Percentiles rank a stretch among this genome's conserved stretches.
phyloP scores from a whole-genome alignment of 345 rosid genomes.

The Syzygium jambos region DNA sequence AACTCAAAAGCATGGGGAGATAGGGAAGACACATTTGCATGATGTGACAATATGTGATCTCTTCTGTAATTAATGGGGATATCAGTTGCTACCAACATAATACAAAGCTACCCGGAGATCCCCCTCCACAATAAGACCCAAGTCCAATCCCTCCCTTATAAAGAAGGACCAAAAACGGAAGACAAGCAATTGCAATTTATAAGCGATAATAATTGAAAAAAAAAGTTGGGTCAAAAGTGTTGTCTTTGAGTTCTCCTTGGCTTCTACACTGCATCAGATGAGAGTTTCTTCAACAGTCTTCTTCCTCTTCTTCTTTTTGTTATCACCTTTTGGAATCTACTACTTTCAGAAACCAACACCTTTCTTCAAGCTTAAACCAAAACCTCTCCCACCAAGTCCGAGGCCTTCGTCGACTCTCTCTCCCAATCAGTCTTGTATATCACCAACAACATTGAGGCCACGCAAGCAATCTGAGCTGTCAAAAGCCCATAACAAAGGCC shows the following conservation, averaged over 20 bases:
- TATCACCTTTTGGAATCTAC: background rate
- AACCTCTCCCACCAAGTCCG: constrained; percentile 46
- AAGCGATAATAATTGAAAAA: background rate
- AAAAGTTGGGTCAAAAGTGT: background rate
- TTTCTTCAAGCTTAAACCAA: background rate
- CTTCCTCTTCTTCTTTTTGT: background rate
- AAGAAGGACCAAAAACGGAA: background rate
- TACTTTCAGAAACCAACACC: background rate
- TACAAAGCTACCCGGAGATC: background rate
- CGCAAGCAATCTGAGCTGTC: constrained; percentile 76
- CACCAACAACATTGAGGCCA: constrained; percentile 46
- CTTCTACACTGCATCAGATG: background rate
- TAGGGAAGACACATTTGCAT: background rate
- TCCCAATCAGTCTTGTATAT: constrained; percentile 79
- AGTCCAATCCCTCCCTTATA: background rate
- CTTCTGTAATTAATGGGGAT: background rate
- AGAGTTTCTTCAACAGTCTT: background rate
- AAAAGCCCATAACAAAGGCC: constrained; percentile 89
- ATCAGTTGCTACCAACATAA: background rate
- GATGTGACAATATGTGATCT: background rate
- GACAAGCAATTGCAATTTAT: background rate
- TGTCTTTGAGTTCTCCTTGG: background rate
- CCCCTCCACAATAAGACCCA: background rate
- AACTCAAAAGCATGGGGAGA: background rate
- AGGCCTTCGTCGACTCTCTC: constrained; percentile 59